Base-by-base conservation (phyloP, 176 grass and related monocot species). In the Triticum monococcum region DNA sequence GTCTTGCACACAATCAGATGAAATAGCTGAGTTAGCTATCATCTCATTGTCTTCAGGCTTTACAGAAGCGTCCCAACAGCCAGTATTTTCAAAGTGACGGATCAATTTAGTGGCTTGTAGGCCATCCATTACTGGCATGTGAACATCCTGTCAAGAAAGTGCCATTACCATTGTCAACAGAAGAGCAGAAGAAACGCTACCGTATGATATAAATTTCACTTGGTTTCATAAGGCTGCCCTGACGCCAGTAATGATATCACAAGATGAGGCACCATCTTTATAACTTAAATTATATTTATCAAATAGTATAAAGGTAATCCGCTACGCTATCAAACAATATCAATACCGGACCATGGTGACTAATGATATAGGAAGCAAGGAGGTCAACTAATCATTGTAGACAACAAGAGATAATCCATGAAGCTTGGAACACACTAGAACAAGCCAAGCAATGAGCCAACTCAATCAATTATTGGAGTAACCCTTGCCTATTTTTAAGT, bases 51-150 rank as follows among this genome's bases (percentile, higher is more conserved):
- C 76, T 90, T 87, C 85, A 68, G 85, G 83, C 18, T 79, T 77
- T 82, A 98, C 88, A 83, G 93, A 93, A 76, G 86, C 8, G 20
- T 98, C 91, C 96, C 96, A 98, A 83, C 25, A 86, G 64, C 96
- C 96, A 68, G 82, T 93, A 79, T 86, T 89, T 85, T 98, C 96
- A 11, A 95, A 98, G 24, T 75, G 81, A 78, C 96, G 96, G 74
- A 98, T 95, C 75, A 91, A 90, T 85, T 66, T 95, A 75, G 96
- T 95, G 78, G 96, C 96, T 98, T 98, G 91, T 72, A 98, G 75
- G 23, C 96, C 96, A 87, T 98, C 93, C 96, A 98, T 95, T 89
- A 92, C 86, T 86, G 93, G 96, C 96, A 98, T 98, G 83, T 90
- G 89, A 79, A 98, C 91, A 93, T 98, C 96, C 96, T 98, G 84